Evolutionary conservation across 2,329 filamentous ascomycete genomes (phyloP).

Genomic region (Microcyclospora pomicola): DNA sequence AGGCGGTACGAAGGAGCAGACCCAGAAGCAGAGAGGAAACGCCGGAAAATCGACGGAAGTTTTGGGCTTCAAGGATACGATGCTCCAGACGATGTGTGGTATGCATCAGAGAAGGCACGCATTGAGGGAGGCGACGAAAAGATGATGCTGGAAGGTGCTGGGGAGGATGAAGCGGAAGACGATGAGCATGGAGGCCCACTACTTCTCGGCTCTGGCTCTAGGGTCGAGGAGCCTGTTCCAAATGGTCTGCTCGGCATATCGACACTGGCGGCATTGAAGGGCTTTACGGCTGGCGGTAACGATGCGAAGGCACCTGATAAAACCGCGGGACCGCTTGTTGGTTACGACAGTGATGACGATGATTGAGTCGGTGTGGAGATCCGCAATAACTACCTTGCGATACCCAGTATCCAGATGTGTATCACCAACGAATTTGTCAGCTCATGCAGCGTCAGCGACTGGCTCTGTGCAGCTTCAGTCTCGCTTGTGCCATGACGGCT

Average conservation of each 20-base stretch:
- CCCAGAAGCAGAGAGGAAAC: conserved; percentile 63
- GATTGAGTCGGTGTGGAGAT: conserved; percentile 23
- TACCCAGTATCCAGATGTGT: too few relatives aligned
- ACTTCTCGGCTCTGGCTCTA: conserved; percentile 33
- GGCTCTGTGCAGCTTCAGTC: too few relatives aligned
- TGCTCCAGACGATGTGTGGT: conserved; percentile 87
- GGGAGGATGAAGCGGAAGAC: conserved; percentile 32
- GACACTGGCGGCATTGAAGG: conserved; percentile 66
- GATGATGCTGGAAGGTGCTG: conserved; percentile 39
- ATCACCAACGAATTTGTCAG: too few relatives aligned
- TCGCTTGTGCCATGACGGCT: too few relatives aligned
- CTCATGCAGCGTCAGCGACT: too few relatives aligned
- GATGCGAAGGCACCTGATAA: conserved; percentile 39
- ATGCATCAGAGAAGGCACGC: conserved; percentile 60
- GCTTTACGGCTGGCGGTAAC: conserved; percentile 26
- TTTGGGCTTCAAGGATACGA: conserved; percentile 88
- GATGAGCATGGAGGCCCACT: conserved; percentile 20
- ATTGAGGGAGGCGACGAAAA: conserved; percentile 52
- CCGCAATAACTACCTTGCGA: too few relatives aligned
- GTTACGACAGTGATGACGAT: conserved; percentile 82
- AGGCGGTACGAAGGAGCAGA: conserved; percentile 41
- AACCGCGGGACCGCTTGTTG: conserved; percentile 61
- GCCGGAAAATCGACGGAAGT: conserved; percentile 74
- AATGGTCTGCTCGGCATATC: conserved; percentile 67
- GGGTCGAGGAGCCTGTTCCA: conserved; percentile 23